Evolutionary conservation across 345 rosid species (phyloP).

Genomic region (Dipteronia sinensis): DNA sequence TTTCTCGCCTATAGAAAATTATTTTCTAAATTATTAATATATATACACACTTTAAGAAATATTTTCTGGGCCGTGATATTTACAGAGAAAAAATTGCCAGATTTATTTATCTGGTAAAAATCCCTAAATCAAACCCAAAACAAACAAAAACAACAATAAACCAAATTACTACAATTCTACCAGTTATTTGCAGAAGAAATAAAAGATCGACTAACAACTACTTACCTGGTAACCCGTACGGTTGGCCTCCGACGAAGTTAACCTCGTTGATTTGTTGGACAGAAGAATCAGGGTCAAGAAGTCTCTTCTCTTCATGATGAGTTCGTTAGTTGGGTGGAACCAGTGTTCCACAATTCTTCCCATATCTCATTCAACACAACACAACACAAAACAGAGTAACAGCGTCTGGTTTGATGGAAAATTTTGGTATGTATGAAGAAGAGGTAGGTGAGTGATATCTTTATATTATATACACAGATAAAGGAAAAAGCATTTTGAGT

Average conservation of each 20-base stretch:
- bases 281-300: background rate
- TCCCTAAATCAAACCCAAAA: background rate
- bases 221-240: slow-evolving; percentile 37
- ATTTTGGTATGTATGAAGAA: background rate
- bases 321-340: slow-evolving; percentile 15
- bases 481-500: too few species aligned
- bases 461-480: too few species aligned
- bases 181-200: background rate
- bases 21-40: background rate
- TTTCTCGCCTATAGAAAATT: background rate
- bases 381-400: background rate
- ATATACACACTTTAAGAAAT: background rate
- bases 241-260: slow-evolving; percentile 22
- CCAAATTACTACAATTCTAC: background rate
- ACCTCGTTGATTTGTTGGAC: slow-evolving; percentile 6
- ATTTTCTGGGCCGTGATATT: too few species aligned
- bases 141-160: background rate
- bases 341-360: slow-evolving; percentile 16
- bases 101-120: background rate
- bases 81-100: slow-evolving; percentile 9
- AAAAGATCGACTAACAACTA: background rate
- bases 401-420: background rate
- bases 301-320: too few species aligned
- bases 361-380: background rate
- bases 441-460: background rate